Evolutionary conservation across 2,329 filamentous ascomycete genomes (phyloP).

Genomic region (Sclerotiophoma versabilis): DNA sequence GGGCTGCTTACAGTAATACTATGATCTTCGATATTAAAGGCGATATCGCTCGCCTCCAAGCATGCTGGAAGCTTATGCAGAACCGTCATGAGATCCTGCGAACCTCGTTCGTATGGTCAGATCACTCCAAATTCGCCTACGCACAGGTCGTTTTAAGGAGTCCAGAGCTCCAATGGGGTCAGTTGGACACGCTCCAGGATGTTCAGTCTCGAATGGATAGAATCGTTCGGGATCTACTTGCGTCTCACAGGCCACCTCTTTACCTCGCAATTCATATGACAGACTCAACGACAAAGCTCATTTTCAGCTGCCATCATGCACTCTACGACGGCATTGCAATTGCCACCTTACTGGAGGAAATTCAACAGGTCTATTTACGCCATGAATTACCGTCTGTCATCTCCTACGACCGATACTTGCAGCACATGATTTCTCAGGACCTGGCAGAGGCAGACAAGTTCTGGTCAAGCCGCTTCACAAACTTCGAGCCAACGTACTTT

Average conservation of each 20-base stretch:
- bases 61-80: slow-evolving; percentile 69
- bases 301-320: slow-evolving; percentile 76
- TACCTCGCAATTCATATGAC: slow-evolving; percentile 38
- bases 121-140: slow-evolving; percentile 67
- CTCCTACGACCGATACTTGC: slow-evolving; percentile 70
- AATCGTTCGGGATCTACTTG: slow-evolving; percentile 59
- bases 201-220: slow-evolving; percentile 52
- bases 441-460: slow-evolving; percentile 64
- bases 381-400: slow-evolving; percentile 57
- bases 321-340: slow-evolving; percentile 87
- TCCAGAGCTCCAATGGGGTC: slow-evolving; percentile 54
- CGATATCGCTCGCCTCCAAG: slow-evolving; percentile 59
- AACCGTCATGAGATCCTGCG: slow-evolving; percentile 77
- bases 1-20: slow-evolving; percentile 73
- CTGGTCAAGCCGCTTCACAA: slow-evolving; percentile 67
- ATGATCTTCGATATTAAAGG: slow-evolving; percentile 68
- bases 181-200: slow-evolving; percentile 18
- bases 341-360: slow-evolving; percentile 70
- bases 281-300: slow-evolving; percentile 40
- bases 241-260: slow-evolving; percentile 44
- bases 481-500: slow-evolving; percentile 57
- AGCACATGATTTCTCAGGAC: slow-evolving; percentile 61
- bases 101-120: slow-evolving; percentile 75
- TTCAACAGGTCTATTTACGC: slow-evolving; percentile 66
- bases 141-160: slow-evolving; percentile 69